Base-by-base conservation (phyloP, 2,329 filamentous ascomycete genomes). In the Nemania sp. region DNA sequence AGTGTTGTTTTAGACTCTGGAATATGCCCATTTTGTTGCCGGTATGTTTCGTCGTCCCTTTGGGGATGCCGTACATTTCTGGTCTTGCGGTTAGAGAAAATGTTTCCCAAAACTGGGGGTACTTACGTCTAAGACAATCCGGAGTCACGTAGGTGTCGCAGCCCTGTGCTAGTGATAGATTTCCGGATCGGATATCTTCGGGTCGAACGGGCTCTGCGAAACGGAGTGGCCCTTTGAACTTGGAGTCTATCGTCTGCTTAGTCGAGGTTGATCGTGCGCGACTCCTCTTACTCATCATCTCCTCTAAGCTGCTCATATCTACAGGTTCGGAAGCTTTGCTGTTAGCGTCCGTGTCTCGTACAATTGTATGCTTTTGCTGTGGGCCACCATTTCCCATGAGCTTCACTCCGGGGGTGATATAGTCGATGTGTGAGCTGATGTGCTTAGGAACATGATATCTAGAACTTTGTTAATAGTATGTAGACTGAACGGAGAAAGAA, bases 391-490 rank as follows among this genome's bases (percentile, higher is more conserved):
- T 56, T 52, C 75, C 70, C 67, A 78, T 77, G n/a, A 88, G 79
- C 68, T 85, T 86, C 69, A 87, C 82, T 18, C 85, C 86, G 0
- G 86, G 86, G 0, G 83, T 88, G 43, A 89, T 82, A 74, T 87
- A 88, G 76, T 88, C 86, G 59, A 88, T 79, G 65, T 88, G 84
- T 11, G 79, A 70, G 51, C 80, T 80, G 15, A 88, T 70, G 47
- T 82, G 74, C 29, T 79, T 78, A 0, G 86, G 86, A 5, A 88
- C 76, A 66, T 86, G 84, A 73, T 87, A 87, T 65, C 73, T 76
- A 86, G 85, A 61, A 70, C 67, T 24, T 13, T 7, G 56, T 71
- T 18, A 55, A 56, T 52, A 29, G 26, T n/a, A 0, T 22, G 15
- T 20, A 15, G 53, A 5, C 5, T 20, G 15, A 45, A 15, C 4